A percentile compares a stretch with the other conserved stretches of the same genome.
phyloP scores from a whole-genome alignment of 73 alveolate species.

The Strombidium stylifer region DNA sequence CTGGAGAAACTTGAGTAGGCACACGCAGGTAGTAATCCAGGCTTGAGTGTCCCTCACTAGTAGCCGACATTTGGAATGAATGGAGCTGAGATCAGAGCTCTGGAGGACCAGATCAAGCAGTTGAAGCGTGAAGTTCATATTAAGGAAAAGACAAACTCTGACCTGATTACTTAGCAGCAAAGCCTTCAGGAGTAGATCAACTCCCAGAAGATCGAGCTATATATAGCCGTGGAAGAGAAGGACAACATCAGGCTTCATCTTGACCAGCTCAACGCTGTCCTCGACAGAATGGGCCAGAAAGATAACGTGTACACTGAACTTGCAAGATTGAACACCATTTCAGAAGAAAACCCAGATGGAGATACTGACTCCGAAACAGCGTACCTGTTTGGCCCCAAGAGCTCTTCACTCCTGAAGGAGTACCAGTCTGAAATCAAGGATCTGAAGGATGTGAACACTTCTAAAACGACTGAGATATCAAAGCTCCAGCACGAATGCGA shows the following conservation, averaged over 20 bases:
- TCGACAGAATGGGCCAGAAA: too few species aligned
- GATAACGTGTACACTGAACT: too few species aligned
- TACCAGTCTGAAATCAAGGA: conserved; percentile 41
- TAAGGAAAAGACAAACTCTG: conserved; percentile 35
- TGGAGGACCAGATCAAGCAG: neutral
- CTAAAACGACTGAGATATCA: conserved; percentile 12
- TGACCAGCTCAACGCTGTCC: conserved; percentile 13
- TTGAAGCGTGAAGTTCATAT: neutral
- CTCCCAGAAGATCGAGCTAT: conserved; percentile 8
- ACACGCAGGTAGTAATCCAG: neutral
- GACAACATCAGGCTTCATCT: conserved; percentile 18
- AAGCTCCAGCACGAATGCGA: conserved; percentile 46
- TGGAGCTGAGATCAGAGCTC: conserved; percentile 15
- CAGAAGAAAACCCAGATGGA: conserved; percentile 13
- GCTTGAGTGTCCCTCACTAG: too few species aligned
- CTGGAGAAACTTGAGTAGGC: neutral
- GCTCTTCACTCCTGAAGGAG: conserved; percentile 48
- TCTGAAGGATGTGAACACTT: conserved; percentile 32
- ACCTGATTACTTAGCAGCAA: neutral
- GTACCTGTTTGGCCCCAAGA: conserved; percentile 10
- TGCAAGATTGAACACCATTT: too few species aligned
- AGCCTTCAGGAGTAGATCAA: neutral
- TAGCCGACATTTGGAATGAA: neutral
- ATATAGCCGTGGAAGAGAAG: conserved; percentile 15
- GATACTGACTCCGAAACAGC: neutral